These are phyloP conservation scores for Papiliotrema fonsecae DNA, from an alignment of 1,284 basidiomycete species.

Conservation along the genomic window DNA sequence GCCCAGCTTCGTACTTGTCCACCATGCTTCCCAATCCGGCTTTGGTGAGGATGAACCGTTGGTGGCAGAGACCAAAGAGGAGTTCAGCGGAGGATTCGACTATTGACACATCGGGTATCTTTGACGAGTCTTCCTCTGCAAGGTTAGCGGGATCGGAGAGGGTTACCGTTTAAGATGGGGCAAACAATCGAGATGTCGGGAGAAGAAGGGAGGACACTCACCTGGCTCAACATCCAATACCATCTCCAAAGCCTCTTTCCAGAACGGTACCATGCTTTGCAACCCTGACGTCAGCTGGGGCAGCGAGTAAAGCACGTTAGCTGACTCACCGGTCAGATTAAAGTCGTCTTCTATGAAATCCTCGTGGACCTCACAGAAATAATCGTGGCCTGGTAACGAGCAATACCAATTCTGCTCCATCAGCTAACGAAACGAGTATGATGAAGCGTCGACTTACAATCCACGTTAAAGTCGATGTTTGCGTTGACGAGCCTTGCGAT, in stretches of 20 bases:
- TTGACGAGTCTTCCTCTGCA: slow-evolving; percentile 82
- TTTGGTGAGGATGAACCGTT: slow-evolving; percentile 92
- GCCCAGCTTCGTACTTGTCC: slow-evolving; percentile 89
- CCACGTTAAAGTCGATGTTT: slow-evolving; percentile 49
- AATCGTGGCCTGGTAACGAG: slow-evolving; percentile 95
- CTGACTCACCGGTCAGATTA: slow-evolving; percentile 67
- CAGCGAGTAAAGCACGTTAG: not conserved
- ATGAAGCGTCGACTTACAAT: slow-evolving; percentile 35
- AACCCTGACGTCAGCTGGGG: slow-evolving; percentile 55
- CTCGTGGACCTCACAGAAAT: slow-evolving; percentile 95
- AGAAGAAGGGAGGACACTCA: slow-evolving; percentile 49
- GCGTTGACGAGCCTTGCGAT: slow-evolving; percentile 44
- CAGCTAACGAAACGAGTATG: not conserved
- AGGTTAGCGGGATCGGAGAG: no score
- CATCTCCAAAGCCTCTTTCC: slow-evolving; percentile 99
- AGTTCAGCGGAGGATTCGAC: slow-evolving; percentile 97
- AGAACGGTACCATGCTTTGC: slow-evolving; percentile 91
- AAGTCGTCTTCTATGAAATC: slow-evolving; percentile 99
- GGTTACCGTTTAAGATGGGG: no score
- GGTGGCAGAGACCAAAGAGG: slow-evolving; percentile 95
- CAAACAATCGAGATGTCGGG: not conserved
- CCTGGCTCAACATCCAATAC: slow-evolving; percentile 99
- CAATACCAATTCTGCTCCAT: slow-evolving; percentile 79
- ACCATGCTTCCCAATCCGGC: slow-evolving; percentile 94
- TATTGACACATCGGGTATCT: slow-evolving; percentile 81